A percentile compares a stretch with the other conserved stretches of the same genome.
phyloP scores from a whole-genome alignment of 2,329 filamentous ascomycete species.

The Ilyonectria mors-panacis region DNA sequence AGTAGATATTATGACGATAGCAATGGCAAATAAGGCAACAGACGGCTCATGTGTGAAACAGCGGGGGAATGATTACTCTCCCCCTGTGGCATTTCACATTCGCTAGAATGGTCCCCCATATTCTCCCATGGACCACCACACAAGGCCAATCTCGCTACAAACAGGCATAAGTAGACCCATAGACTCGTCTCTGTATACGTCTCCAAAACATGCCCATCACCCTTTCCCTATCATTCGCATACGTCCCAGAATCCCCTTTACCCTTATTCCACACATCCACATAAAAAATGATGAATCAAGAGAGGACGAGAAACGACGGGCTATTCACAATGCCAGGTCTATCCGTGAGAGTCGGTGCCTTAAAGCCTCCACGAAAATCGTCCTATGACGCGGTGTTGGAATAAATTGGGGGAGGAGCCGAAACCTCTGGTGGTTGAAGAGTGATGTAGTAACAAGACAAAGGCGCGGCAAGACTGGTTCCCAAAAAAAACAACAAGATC shows the following conservation, averaged over 20 bases:
- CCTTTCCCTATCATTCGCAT: constrained; percentile 9
- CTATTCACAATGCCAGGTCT: background rate
- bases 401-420: background rate
- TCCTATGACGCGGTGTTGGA: background rate
- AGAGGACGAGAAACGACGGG: background rate
- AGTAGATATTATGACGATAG: background rate
- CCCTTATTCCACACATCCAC: background rate
- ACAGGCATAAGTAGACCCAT: constrained; percentile 7
- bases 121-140: constrained; percentile 6
- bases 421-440: background rate
- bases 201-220: constrained; percentile 1
- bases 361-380: background rate
- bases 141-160: constrained; percentile 12
- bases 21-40: background rate
- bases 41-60: background rate
- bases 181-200: constrained; percentile 11
- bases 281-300: background rate
- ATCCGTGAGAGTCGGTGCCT: background rate
- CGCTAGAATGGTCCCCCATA: constrained; percentile 4
- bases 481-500: constrained; percentile 20
- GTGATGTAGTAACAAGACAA: constrained; percentile 9
- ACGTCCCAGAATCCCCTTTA: background rate
- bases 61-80: background rate
- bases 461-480: constrained; percentile 15
- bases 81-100: constrained; percentile 13